These are phyloP conservation scores for Pseudotsuga menziesii DNA, from an alignment of 75 land plant genomes.

Conservation along the genomic window DNA sequence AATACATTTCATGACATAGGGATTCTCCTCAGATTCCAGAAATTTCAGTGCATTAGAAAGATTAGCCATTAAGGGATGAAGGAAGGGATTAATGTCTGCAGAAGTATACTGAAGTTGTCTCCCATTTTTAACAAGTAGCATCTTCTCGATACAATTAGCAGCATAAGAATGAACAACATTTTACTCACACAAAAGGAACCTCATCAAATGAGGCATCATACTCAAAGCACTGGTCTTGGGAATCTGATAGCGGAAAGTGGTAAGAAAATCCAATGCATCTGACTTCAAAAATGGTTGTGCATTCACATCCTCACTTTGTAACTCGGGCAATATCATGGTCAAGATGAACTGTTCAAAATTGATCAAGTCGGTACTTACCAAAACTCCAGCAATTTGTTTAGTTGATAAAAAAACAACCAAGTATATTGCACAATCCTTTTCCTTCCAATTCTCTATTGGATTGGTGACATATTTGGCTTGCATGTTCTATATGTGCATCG, in stretches of 20 bases:
- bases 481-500: slow-evolving; percentile 55
- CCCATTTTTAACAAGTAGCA: slow-evolving; percentile 78
- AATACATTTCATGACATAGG: slow-evolving; percentile 93
- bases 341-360: slow-evolving; percentile 71
- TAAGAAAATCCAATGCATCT: slow-evolving; percentile 87
- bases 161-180: slow-evolving; percentile 99
- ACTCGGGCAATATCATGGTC: slow-evolving; percentile 79
- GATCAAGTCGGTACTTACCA: slow-evolving; percentile 60
- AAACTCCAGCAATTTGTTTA: slow-evolving; percentile 52
- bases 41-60: slow-evolving; percentile 78
- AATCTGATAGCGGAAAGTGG: slow-evolving; percentile 71
- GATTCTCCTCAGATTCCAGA: slow-evolving; percentile 93
- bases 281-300: slow-evolving; percentile 77
- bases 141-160: slow-evolving; percentile 87
- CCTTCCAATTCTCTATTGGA: slow-evolving; percentile 83
- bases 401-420: slow-evolving; percentile 83
- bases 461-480: slow-evolving; percentile 50
- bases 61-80: slow-evolving; percentile 55
- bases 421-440: slow-evolving; percentile 89
- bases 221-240: slow-evolving; percentile 56
- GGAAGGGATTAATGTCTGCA: slow-evolving; percentile 53
- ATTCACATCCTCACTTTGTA: slow-evolving; percentile 66
- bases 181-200: slow-evolving; percentile 69
- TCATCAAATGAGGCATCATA: slow-evolving; percentile 63
- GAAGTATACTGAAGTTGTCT: slow-evolving; percentile 53